Evolutionary conservation across 148 eudicot genomes (phyloP), one percentile per base, ranked within the genome.

Genomic region (Silene latifolia): DNA sequence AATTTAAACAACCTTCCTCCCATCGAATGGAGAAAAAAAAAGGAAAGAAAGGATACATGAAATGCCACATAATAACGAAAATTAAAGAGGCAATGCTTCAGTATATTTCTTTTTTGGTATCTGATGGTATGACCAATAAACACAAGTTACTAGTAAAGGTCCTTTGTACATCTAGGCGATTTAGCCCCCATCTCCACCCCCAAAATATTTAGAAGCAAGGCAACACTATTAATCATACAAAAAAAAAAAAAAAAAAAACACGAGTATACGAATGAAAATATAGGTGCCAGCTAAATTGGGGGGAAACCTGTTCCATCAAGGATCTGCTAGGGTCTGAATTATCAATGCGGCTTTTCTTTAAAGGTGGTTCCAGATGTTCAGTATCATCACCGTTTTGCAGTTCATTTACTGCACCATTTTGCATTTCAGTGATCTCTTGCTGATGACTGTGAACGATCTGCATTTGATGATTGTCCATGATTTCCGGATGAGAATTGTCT

Each of bases 301-400:
- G 15, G 14, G 24, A 46, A 79, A 92, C 99, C 97, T 92, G 93
- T 71, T 92, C 85, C 88, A 95, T 87, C 80, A 92, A 82, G 69
- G 91, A 87, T 76, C 78, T 84, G 75, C 85, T 83, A 59, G 88
- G 84, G 80, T 87, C 90, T 62, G 87, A 79, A 74, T 85, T 64
- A 29, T 73, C 82, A 8, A 66, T 29, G 66, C 88, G 76, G 59
- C 82, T 72, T 78, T 82, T 92, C 89, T 90, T 92, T 53, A 59
- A 67, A 66, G 85, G 92, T 61, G 91, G 92, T 32, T 78, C 84
- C 72, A 77, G 76, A 69, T 79, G 76, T 69, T 85, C 91, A 15
- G 56, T 51, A 51, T 51, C 56, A 14, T 51, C 56, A 13, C 56
- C 56, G 14, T 51, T 51, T 51, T 51, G 56, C 56, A 51, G 56